Evolutionary conservation across 371 early-diverging fungal genomes (phyloP).

Genomic region (Rhizopus arrhizus): DNA sequence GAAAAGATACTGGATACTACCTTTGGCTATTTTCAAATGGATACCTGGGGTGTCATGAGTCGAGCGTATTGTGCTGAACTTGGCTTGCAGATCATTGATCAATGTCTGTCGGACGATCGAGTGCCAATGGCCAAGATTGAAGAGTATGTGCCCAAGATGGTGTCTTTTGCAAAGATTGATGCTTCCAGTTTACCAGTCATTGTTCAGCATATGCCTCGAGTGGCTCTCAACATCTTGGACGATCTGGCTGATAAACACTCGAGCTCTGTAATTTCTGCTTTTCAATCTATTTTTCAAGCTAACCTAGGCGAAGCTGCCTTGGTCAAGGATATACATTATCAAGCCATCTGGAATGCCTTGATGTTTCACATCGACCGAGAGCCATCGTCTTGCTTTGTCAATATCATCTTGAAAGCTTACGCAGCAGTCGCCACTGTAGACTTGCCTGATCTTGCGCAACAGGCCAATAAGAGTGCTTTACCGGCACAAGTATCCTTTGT

Average conservation of each 20-base stretch:
- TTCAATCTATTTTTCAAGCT: background rate
- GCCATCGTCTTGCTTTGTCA: background rate
- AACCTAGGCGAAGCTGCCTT: background rate
- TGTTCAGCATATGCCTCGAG: conserved; percentile 28
- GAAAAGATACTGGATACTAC: conserved; percentile 33
- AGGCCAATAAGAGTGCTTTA: background rate
- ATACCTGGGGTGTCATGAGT: conserved; percentile 36
- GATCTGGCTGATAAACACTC: conserved; percentile 29
- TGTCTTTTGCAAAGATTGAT: conserved; percentile 25
- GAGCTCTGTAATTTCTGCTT: background rate
- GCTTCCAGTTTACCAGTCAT: conserved; percentile 20
- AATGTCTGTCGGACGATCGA: conserved; percentile 26
- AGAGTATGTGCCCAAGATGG: conserved; percentile 23
- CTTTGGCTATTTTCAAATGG: conserved; percentile 46
- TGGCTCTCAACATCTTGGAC: conserved; percentile 23
- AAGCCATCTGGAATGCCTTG: conserved; percentile 20
- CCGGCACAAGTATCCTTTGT: conserved; percentile 4
- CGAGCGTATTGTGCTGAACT: conserved; percentile 38
- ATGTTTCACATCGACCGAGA: conserved; percentile 1
- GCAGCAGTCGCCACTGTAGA: conserved; percentile 28
- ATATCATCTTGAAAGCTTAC: conserved; percentile 25
- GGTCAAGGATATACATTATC: background rate
- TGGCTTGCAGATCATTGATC: conserved; percentile 38
- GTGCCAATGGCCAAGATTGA: conserved; percentile 31
- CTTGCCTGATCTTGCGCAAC: conserved; percentile 13